Base-by-base conservation (phyloP, 1,139 yeast species). In the Hyphopichia pseudoburtonii region DNA sequence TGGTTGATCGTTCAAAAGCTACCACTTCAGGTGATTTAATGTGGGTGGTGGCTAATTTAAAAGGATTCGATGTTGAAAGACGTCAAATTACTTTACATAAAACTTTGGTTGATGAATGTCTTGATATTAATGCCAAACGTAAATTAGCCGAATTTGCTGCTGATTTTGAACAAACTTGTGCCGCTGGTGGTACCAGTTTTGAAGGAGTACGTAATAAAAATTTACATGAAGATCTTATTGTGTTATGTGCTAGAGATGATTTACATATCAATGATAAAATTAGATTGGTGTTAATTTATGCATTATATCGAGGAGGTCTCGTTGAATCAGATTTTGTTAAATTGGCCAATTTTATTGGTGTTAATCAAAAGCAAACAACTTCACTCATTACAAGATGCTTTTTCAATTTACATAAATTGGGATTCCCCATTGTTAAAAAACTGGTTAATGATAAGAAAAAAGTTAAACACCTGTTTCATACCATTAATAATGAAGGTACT, bases 261-360 rank as follows among this genome's bases (percentile, higher is more conserved):
- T 66, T 80, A 35, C 69, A 66, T 18, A 66, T 72, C 17, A 71
- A 75, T 33, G 94, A 88, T 51, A 87, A 87, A 54, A 70, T 88
- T 46, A 75, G 98, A 43, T 68, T 86, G 31, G 76, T 92, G n/a
- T 67, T 87, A 22, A 65, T 86, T 4, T 92, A 92, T 59, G 85
- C 90, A 1, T 60, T 89, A 28, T 86, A 82, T 58, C 73, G 97
- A 47, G 92, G 94, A 4, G 98, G 99, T 0, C 66, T 92, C 21
- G 72, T 87, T 14, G 84, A 82, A 47, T 58, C 72, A 7, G 99
- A 92, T 64, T 78, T 85, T 46, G 63, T 67, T 36, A 89, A 92
- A 53, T 62, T 92, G 31, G 74, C 82, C 33, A 65, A 72, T 37
- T 94, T 90, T 52, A 78, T 86, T 34, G 86, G 83, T 0, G 76